Evolutionary conservation across 306 rosid species (phyloP), one percentile per base, ranked within the genome.

Genomic region (Abrus pulchellus): DNA sequence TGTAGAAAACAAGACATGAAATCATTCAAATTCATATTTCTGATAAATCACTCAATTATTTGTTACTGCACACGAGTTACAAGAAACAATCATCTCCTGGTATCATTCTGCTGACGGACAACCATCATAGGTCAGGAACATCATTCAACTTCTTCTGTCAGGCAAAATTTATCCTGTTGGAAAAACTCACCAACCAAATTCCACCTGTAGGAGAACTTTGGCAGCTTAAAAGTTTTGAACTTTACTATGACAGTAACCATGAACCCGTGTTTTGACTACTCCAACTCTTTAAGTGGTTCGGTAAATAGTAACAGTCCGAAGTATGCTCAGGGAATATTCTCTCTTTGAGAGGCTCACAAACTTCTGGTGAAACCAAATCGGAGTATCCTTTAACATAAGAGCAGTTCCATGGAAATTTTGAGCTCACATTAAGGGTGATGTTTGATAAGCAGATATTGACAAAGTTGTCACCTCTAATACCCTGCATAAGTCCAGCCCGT

Each of bases 321-420:
- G 40, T 48, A 84, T 88, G 90, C 82, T 83, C 86, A 5, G 94
- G 94, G 75, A 59, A 82, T 80, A 92, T 79, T 50, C 87, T 86
- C 55, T 84, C 82, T 56, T 71, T 76, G 49, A 88, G 88, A 76
- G 86, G 88, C 67, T 57, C 83, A 79, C 94, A 90, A 29, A 57
- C 68, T 85, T 84, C 78, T 3, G 94, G 94, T 9, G 65, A 78
- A 67, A 92, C 94, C 80, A 66, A 67, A 48, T 86, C 86, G 12
- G 97, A 90, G 76, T 87, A 90, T 74, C 97, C 97, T 79, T 81
- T 70, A 67, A 92, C 57, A 38, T 85, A 38, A 27, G 97, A 84
- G 86, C 97, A 92, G 85, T 89, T 90, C 97, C 97, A 92, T 52
- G 91, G 94, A 81, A 70, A 28, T 12, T 59, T 77, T 30, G 85